phyloP scores from a whole-genome alignment of 2,329 filamentous ascomycete species.

The Xylaria sp. region DNA sequence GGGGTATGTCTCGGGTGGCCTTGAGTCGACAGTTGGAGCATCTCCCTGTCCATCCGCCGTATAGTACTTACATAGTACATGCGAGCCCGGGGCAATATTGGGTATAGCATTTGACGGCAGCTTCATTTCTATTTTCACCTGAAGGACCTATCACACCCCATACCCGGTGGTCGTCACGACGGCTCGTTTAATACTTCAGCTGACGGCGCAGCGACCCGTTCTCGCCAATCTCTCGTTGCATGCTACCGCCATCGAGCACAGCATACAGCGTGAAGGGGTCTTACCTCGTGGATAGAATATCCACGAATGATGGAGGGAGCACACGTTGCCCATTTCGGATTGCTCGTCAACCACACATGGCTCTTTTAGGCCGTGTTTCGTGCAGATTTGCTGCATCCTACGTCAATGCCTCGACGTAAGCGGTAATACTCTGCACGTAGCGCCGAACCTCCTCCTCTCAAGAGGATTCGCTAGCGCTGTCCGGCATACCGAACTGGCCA shows the following conservation, averaged over 20 bases:
- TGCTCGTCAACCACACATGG: background rate
- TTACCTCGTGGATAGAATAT: background rate
- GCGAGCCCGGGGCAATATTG: slow-evolving; percentile 18
- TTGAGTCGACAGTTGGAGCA: slow-evolving; percentile 21
- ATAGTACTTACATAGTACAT: background rate
- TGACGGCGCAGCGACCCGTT: background rate
- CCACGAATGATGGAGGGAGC: background rate
- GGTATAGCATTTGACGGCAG: slow-evolving; percentile 4
- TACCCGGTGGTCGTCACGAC: background rate
- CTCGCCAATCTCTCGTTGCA: background rate
- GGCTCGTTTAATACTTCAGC: background rate
- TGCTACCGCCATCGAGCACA: background rate
- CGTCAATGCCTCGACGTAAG: slow-evolving; percentile 25
- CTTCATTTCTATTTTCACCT: slow-evolving; percentile 16
- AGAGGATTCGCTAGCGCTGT: slow-evolving; percentile 20
- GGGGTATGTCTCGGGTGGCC: slow-evolving; percentile 26
- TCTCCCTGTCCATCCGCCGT: slow-evolving; percentile 5
- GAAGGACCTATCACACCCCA: background rate
- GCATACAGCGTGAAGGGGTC: background rate
- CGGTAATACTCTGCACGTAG: slow-evolving; percentile 25
- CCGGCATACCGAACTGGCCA: slow-evolving; percentile 25
- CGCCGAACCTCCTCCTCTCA: slow-evolving; percentile 8
- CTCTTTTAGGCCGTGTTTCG: slow-evolving; percentile 19
- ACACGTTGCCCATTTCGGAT: slow-evolving; percentile 19
- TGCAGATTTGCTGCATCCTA: slow-evolving; percentile 21